Evolutionary conservation across 225 moss, liverwort and hornwort genomes (phyloP).

Genomic region (Straminergon stramineum): DNA sequence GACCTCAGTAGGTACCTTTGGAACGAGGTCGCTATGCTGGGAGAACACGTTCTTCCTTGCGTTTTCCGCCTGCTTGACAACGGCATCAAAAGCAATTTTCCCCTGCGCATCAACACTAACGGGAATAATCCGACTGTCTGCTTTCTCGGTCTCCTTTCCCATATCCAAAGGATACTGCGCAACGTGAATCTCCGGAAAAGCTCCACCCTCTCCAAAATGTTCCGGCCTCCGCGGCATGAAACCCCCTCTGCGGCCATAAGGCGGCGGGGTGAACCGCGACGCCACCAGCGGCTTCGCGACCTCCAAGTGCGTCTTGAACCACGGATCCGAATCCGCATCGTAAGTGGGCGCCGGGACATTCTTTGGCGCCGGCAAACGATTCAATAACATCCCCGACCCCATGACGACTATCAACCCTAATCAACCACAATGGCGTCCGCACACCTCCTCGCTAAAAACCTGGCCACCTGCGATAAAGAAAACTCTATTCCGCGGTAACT

Average conservation of each 20-base stretch:
- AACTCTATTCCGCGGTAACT: neutral
- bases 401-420: slow-evolving; percentile 22
- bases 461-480: neutral
- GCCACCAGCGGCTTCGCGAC: slow-evolving; percentile 53
- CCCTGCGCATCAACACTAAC: slow-evolving; percentile 93
- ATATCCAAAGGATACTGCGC: slow-evolving; percentile 92
- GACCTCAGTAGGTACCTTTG: slow-evolving; percentile 75
- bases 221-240: slow-evolving; percentile 91
- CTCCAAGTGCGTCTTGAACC: slow-evolving; percentile 84
- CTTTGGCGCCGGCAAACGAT: slow-evolving; percentile 72
- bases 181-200: slow-evolving; percentile 95
- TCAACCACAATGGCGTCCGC: neutral
- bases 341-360: slow-evolving; percentile 37
- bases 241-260: slow-evolving; percentile 74
- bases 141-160: slow-evolving; percentile 73
- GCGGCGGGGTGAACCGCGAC: slow-evolving; percentile 46
- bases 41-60: slow-evolving; percentile 76
- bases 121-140: slow-evolving; percentile 81
- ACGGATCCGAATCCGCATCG: slow-evolving; percentile 79
- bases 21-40: slow-evolving; percentile 82
- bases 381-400: slow-evolving; percentile 72
- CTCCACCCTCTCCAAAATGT: slow-evolving; percentile 97
- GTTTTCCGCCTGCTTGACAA: slow-evolving; percentile 92
- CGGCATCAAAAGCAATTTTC: slow-evolving; percentile 82
- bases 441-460: neutral